phyloP scores from a whole-genome alignment of 164 flowering plant species.

The Aristolochia contorta region DNA sequence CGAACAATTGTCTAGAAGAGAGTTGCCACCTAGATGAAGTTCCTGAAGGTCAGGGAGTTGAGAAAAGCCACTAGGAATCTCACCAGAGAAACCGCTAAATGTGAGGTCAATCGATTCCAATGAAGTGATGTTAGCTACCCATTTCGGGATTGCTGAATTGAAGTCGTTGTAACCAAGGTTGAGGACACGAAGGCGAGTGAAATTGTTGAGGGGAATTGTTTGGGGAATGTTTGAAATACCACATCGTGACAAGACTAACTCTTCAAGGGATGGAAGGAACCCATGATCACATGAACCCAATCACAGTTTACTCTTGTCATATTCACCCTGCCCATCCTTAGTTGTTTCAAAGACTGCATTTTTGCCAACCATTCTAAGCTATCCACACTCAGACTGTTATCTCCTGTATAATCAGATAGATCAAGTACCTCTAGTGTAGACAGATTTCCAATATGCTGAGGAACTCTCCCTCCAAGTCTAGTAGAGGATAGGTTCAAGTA shows the following conservation, averaged over 20 bases:
- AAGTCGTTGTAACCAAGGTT: constrained; percentile 1
- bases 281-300: background rate
- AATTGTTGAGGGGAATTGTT: constrained; percentile 1
- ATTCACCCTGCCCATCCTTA: constrained; percentile 2
- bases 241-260: constrained; percentile 4
- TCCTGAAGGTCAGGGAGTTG: background rate
- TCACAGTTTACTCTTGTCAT: background rate
- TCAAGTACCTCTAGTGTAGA: constrained; percentile 2
- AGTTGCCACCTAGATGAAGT: background rate
- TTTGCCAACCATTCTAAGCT: no score
- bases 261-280: constrained; percentile 6
- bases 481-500: constrained; percentile 6
- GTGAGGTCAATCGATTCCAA: background rate
- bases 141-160: background rate
- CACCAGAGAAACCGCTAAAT: background rate
- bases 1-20: background rate
- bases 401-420: no score
- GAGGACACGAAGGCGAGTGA: constrained; percentile 9
- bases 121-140: constrained; percentile 2
- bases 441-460: constrained; percentile 12
- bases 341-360: constrained; percentile 5
- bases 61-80: background rate
- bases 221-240: background rate
- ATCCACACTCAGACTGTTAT: background rate
- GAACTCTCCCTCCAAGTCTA: constrained; percentile 3